Evolutionary conservation across 805 yeast species (phyloP).

Genomic region (Barnettozyma californica): DNA sequence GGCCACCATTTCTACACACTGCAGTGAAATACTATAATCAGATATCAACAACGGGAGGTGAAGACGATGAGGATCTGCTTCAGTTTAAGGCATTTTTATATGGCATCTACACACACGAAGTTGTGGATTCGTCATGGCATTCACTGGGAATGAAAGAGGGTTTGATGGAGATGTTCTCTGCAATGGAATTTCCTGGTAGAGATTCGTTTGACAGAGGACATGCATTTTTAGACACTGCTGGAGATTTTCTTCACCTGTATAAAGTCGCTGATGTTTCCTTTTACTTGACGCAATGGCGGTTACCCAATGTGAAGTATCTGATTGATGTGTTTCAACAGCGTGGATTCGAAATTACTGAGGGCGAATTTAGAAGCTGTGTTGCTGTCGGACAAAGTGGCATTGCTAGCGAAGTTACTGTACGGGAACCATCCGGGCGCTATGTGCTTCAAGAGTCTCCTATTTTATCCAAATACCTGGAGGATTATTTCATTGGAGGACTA

Average conservation of each 20-base stretch:
- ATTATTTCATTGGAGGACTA: conserved; percentile 49
- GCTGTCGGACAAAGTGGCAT: conserved; percentile 49
- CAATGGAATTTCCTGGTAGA: conserved; percentile 50
- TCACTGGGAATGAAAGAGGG: conserved; percentile 52
- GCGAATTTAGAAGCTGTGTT: conserved; percentile 44
- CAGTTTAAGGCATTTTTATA: conserved; percentile 48
- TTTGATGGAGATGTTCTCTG: conserved; percentile 43
- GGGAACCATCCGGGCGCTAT: conserved; percentile 4
- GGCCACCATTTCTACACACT: conserved; percentile 58
- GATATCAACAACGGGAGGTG: conserved; percentile 10
- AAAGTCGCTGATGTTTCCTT: conserved; percentile 27
- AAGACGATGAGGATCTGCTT: conserved; percentile 20
- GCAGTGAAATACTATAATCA: conserved; percentile 37
- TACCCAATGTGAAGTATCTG: conserved; percentile 39
- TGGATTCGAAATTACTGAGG: conserved; percentile 32
- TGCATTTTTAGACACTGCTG: conserved; percentile 52
- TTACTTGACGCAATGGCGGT: conserved; percentile 33
- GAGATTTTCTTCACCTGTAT: conserved; percentile 49
- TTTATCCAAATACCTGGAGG: conserved; percentile 36
- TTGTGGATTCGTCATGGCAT: conserved; percentile 67
- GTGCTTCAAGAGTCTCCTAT: conserved; percentile 36
- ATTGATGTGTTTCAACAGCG: conserved; percentile 31
- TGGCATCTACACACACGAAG: conserved; percentile 59
- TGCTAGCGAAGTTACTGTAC: conserved; percentile 35
- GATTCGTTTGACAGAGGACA: conserved; percentile 40